phyloP scores from a whole-genome alignment of 2,329 filamentous ascomycete genomes.

The Basipetospora chlamydospora region DNA sequence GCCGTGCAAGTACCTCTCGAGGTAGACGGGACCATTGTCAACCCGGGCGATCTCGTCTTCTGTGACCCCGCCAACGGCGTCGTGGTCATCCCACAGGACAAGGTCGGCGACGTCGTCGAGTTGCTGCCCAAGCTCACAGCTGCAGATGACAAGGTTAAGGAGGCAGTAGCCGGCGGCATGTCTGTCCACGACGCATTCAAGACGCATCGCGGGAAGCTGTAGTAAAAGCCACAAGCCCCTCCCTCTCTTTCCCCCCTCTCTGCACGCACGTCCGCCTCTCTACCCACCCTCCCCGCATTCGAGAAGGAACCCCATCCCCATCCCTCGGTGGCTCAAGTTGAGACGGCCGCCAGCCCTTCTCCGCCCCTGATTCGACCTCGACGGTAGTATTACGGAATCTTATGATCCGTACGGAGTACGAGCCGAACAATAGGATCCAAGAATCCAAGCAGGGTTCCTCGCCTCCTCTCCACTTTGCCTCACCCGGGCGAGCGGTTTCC shows the following conservation, averaged over 20 bases:
- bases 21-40: slow-evolving; percentile 26
- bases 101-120: slow-evolving; percentile 44
- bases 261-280: too few species aligned
- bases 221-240: background rate
- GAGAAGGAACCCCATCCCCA: too few species aligned
- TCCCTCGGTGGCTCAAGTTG: too few species aligned
- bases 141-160: slow-evolving; percentile 47
- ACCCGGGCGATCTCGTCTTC: slow-evolving; percentile 52
- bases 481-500: too few species aligned
- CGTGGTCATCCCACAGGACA: slow-evolving; percentile 49
- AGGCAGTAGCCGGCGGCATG: slow-evolving; percentile 47
- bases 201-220: slow-evolving; percentile 30
- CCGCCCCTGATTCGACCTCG: background rate
- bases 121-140: slow-evolving; percentile 35
- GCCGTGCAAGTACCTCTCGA: slow-evolving; percentile 30
- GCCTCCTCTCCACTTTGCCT: background rate
- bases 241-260: background rate
- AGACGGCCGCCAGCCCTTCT: too few species aligned
- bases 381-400: background rate
- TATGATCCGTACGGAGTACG: background rate
- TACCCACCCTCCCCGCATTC: too few species aligned
- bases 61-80: slow-evolving; percentile 56
- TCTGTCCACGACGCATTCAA: slow-evolving; percentile 53
- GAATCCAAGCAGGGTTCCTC: too few species aligned
- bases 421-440: slow-evolving; percentile 2